Conservation (phyloP, 2,329 filamentous ascomycete species). For the Phialocephala sp. region DNA sequence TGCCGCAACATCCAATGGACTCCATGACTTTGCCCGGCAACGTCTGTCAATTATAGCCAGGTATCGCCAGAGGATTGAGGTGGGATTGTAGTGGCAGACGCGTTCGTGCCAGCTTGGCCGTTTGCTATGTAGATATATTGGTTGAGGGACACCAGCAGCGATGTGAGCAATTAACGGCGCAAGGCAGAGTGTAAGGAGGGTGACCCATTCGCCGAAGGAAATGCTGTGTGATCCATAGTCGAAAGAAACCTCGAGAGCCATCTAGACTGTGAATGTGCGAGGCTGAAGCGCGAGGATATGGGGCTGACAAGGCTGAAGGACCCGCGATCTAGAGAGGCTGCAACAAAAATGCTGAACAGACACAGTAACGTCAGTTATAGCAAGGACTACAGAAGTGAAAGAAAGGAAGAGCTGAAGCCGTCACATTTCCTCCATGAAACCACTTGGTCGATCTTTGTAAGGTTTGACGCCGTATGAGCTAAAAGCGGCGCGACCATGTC, state of each 20-base stretch:
- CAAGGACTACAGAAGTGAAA: not conserved
- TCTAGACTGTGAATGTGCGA: not conserved
- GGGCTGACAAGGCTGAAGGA: not conserved
- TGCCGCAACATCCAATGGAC: constrained; percentile 38
- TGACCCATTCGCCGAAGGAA: constrained; percentile 41
- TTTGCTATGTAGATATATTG: constrained; percentile 31
- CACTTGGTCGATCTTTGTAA: not conserved
- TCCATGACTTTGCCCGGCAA: constrained; percentile 42
- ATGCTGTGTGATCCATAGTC: not conserved
- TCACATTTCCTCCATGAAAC: not conserved
- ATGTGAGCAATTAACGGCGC: constrained; percentile 44
- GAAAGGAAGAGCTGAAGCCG: not conserved
- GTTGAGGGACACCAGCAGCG: constrained; percentile 36
- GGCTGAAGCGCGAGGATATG: not conserved
- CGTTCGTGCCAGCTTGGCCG: constrained; percentile 42
- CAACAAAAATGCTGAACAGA: not conserved
- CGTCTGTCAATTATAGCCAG: constrained; percentile 44
- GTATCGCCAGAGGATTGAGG: constrained; percentile 47
- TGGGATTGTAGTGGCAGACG: constrained; percentile 45
- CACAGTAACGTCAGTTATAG: not conserved
- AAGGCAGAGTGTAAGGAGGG: constrained; percentile 43
- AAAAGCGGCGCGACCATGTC: too few relatives aligned
- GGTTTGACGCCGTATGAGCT: not conserved
- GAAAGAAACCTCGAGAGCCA: not conserved
- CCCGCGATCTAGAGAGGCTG: not conserved